These are phyloP conservation scores for Alternaria triticimaculans DNA, from an alignment of 2,329 filamentous ascomycete genomes.

Conservation along the genomic window DNA sequence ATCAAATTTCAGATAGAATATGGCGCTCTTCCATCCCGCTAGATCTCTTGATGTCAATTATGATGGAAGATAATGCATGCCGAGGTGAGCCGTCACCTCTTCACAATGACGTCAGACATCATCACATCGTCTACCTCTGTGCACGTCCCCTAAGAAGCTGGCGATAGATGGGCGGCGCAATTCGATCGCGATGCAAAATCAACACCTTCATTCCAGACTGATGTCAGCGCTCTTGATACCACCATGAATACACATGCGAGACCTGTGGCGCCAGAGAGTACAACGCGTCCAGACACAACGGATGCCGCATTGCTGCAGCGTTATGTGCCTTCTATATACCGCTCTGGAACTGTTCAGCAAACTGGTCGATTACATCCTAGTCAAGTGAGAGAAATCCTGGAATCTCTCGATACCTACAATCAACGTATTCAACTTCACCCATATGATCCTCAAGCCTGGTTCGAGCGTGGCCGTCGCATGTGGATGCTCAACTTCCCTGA, in stretches of 20 bases:
- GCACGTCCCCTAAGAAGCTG: neutral
- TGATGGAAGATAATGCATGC: neutral
- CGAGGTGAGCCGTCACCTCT: neutral
- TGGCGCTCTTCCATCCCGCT: neutral
- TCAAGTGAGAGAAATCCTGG: neutral
- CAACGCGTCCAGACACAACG: neutral
- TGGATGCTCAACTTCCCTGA: conserved; percentile 33
- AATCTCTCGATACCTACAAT: neutral
- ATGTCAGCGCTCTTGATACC: neutral
- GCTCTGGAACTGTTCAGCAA: neutral
- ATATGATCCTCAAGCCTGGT: neutral
- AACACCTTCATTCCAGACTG: neutral
- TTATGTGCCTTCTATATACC: neutral
- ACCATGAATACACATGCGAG: neutral
- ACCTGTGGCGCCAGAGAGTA: neutral
- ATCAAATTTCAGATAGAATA: neutral
- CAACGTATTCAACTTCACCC: neutral
- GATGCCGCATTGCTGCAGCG: neutral
- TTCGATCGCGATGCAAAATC: neutral
- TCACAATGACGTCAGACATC: neutral
- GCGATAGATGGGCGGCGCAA: neutral
- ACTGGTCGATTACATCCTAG: neutral
- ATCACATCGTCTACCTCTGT: neutral
- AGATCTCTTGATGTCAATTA: neutral
- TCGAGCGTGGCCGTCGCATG: neutral